Conservation (phyloP, 306 rosid genomes). For the Corylus heterophylla region DNA sequence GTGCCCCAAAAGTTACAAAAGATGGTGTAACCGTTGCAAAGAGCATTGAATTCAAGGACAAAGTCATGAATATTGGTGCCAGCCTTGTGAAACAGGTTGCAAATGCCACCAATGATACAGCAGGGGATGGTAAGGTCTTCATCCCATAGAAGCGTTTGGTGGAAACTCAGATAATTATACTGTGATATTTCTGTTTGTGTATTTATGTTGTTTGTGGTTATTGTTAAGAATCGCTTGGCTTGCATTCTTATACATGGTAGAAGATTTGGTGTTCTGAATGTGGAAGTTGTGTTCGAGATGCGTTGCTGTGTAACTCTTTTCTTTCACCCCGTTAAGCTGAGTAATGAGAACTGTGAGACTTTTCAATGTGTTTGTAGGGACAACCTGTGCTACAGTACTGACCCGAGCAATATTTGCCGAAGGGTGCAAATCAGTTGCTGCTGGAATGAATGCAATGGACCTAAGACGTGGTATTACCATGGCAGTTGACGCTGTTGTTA, state of each 20-base stretch:
- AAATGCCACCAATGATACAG: constrained; percentile 87
- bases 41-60: constrained; percentile 89
- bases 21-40: constrained; percentile 97
- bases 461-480: constrained; percentile 82
- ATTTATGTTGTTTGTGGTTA: background rate
- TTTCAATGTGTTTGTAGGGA: constrained; percentile 57
- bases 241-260: background rate
- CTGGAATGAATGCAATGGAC: constrained; percentile 99
- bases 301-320: background rate
- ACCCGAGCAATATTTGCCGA: constrained; percentile 85
- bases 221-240: background rate
- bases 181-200: background rate
- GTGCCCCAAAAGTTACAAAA: constrained; percentile 93
- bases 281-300: background rate
- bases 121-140: constrained; percentile 82
- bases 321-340: background rate
- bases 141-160: background rate
- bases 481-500: constrained; percentile 92
- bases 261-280: background rate
- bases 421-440: constrained; percentile 98
- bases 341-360: background rate
- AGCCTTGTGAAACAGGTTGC: constrained; percentile 99
- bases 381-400: constrained; percentile 91
- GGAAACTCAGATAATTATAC: background rate
- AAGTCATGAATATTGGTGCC: constrained; percentile 86